Evolutionary conservation across 805 yeast genomes (phyloP).

Genomic region (Yamadazyma olivae): DNA sequence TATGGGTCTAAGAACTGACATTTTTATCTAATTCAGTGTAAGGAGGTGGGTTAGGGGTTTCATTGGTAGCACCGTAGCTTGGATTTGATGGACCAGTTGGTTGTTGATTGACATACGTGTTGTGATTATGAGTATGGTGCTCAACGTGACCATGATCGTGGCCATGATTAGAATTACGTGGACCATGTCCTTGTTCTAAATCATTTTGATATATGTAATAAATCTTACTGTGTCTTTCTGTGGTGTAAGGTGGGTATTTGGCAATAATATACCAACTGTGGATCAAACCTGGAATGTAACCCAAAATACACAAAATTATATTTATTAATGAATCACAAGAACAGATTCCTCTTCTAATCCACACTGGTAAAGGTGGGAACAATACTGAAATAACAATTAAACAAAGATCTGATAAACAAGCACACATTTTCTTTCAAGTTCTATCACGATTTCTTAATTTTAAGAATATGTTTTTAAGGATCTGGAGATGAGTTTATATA

Average conservation of each 20-base stretch:
- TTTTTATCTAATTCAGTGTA: slow-evolving; percentile 10
- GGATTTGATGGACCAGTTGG: slow-evolving; percentile 14
- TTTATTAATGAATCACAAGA: slow-evolving; percentile 48
- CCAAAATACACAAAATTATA: slow-evolving; percentile 42
- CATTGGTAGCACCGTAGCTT: slow-evolving; percentile 27
- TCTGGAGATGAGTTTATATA: no score
- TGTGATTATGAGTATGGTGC: slow-evolving; percentile 11
- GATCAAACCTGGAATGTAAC: slow-evolving; percentile 50
- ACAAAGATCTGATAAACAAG: slow-evolving; percentile 48
- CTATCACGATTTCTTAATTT: no score
- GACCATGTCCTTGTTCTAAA: slow-evolving; percentile 24
- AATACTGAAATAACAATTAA: slow-evolving; percentile 59
- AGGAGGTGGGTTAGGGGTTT: slow-evolving; percentile 16
- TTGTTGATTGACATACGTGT: slow-evolving; percentile 11
- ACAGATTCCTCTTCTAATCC: slow-evolving; percentile 61
- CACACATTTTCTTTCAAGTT: slow-evolving; percentile 15
- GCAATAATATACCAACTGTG: slow-evolving; percentile 51
- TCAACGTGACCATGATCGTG: slow-evolving; percentile 13
- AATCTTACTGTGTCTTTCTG: slow-evolving; percentile 22
- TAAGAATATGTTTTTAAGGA: no score
- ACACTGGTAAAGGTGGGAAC: slow-evolving; percentile 73
- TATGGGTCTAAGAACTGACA: no score
- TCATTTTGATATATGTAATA: slow-evolving; percentile 35
- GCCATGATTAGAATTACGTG: slow-evolving; percentile 7
- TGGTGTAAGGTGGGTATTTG: slow-evolving; percentile 39